phyloP scores from a whole-genome alignment of 176 grass and related monocot genomes.

The Lolium multiflorum region DNA sequence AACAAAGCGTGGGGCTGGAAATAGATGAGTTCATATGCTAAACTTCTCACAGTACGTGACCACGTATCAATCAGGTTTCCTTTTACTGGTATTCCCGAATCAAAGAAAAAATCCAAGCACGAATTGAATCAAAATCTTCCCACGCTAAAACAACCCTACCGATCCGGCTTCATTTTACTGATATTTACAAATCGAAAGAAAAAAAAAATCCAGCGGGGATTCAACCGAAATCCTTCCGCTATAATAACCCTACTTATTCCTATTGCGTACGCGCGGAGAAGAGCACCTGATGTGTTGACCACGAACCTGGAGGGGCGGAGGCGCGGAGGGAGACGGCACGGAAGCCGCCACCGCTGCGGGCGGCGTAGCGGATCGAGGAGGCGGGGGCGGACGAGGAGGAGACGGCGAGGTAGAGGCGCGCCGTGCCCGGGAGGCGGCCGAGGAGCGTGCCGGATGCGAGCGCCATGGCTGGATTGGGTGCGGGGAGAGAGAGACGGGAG shows the following conservation, averaged over 20 bases:
- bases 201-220: background rate
- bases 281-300: background rate
- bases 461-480: conserved; percentile 41
- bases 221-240: background rate
- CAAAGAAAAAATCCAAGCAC: background rate
- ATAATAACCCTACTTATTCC: background rate
- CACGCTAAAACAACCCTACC: background rate
- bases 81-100: background rate
- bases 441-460: conserved; percentile 56
- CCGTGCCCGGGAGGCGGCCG: conserved; percentile 21
- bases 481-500: background rate
- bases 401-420: conserved; percentile 21
- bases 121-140: too few species aligned
- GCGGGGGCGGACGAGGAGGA: conserved; percentile 30
- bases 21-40: background rate
- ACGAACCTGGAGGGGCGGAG: conserved; percentile 36
- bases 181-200: background rate
- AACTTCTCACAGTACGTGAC: background rate
- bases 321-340: conserved; percentile 34
- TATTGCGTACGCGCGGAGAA: background rate
- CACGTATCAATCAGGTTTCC: background rate
- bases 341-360: background rate
- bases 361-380: conserved; percentile 42
- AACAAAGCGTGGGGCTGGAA: background rate
- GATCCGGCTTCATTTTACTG: background rate